Evolutionary conservation across 306 rosid genomes (phyloP), one percentile per base, ranked within the genome.

Genomic region (Quercus gilva): DNA sequence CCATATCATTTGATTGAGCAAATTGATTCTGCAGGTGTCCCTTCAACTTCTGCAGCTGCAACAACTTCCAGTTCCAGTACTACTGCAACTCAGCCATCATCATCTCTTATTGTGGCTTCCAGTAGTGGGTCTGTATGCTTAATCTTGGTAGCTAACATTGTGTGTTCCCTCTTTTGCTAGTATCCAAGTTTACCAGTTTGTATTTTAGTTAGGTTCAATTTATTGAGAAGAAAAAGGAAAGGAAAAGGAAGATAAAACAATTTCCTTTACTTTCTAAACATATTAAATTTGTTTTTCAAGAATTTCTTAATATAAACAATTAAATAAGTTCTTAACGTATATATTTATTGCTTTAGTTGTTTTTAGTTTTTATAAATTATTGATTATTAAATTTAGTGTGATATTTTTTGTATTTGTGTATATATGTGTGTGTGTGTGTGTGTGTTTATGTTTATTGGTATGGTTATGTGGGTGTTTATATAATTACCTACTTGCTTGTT

Each of bases 51-150:
- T 76, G 85, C 85, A 60, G 82, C 91, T 71, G 75, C 86, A 8
- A 83, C 88, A 55, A 59, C 89, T 58, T 81, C 95, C 73, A 81
- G 80, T 80, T 69, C 89, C 56, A 82, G 87, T 82, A 75, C 88
- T 8, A 74, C 86, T 83, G 86, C 92, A 25, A 84, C 88, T 83
- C 98, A 87, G 86, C 73, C 84, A 52, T 79, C 92, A 59, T 74
- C 95, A 23, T 74, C 98, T 59, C 85, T 84, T 82, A 84, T 87
- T 83, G 85, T 85, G 55, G 90, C 96, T 56, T 89, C 95, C 53
- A 84, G 94, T 55, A 89, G 91, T 77, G 97, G 99, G 99, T 92
- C 29, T 85, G 92, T 73, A 51, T 74, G 61, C 69, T 76, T 79
- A 45, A 14, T 12, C 59, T 35, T 72, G 26, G 18, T 59, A 17